Evolutionary conservation across 2,329 filamentous ascomycete species (phyloP).

Genomic region (Diaporthe australafricana): DNA sequence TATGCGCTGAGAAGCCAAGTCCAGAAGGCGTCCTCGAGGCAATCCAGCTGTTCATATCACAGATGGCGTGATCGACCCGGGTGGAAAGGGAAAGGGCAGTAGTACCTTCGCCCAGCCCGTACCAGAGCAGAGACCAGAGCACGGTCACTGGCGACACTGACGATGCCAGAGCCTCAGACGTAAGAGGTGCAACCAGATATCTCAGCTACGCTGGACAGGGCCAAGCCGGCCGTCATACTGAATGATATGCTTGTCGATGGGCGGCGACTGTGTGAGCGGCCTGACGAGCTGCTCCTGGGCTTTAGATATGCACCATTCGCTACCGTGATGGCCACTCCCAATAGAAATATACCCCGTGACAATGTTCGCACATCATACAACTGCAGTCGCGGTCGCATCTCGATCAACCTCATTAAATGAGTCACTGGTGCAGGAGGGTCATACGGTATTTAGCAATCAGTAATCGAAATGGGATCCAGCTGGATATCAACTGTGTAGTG

Average conservation of each 20-base stretch:
- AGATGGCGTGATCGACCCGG: not conserved
- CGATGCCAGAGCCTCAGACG: not conserved
- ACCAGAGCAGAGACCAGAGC: not conserved
- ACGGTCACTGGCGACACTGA: not conserved
- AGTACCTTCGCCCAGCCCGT: not conserved
- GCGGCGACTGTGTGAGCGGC: not conserved
- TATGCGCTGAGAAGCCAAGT: conserved; percentile 85
- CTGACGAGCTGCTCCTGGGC: not conserved
- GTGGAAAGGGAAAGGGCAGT: not conserved
- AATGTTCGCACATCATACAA: not conserved
- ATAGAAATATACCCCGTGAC: not conserved
- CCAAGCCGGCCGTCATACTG: not conserved
- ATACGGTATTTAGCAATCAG: not conserved
- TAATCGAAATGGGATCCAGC: not conserved
- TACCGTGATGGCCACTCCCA: not conserved
- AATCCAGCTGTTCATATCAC: conserved; percentile 62
- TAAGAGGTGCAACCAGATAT: not conserved
- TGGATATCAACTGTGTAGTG: not conserved
- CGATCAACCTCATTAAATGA: not conserved
- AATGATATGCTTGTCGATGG: not conserved
- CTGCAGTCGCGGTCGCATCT: not conserved
- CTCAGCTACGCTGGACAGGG: not conserved
- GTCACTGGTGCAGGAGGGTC: not conserved
- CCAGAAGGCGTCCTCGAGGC: conserved; percentile 81
- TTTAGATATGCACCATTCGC: not conserved